A percentile compares a stretch with the other conserved stretches of the same genome.
Conservation (phyloP, 2,329 filamentous ascomycete genomes). For the Leptodontidium sp. region DNA sequence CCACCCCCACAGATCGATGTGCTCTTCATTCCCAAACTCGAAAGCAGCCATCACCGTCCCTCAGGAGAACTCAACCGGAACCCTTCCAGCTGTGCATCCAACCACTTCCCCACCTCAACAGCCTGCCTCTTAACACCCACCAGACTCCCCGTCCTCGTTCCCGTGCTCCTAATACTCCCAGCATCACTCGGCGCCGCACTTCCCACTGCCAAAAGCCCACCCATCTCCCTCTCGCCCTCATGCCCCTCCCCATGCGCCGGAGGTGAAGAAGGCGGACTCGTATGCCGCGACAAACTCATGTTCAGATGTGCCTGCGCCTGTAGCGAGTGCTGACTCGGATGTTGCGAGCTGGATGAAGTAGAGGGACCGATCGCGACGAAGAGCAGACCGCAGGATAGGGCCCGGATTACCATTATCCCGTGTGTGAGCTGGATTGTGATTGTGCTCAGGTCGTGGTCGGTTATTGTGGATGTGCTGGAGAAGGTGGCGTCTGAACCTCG, state of each 20-base stretch:
- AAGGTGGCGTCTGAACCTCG: constrained; percentile 27
- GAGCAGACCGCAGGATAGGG: constrained; percentile 65
- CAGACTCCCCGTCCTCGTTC: constrained; percentile 54
- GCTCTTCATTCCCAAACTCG: neutral
- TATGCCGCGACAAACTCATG: constrained; percentile 23
- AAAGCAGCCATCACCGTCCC: constrained; percentile 31
- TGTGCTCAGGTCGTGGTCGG: constrained; percentile 36
- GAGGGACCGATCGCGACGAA: constrained; percentile 67
- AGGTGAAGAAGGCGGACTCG: constrained; percentile 38
- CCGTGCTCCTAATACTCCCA: constrained; percentile 46
- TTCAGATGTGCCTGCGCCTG: constrained; percentile 21
- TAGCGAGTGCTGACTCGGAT: constrained; percentile 19
- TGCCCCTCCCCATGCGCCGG: constrained; percentile 23
- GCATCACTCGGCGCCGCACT: constrained; percentile 46
- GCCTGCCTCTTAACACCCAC: constrained; percentile 63
- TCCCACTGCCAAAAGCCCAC: constrained; percentile 25
- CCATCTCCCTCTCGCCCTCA: constrained; percentile 17
- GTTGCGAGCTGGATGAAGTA: constrained; percentile 8
- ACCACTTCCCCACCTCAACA: constrained; percentile 65
- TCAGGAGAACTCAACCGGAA: constrained; percentile 42
- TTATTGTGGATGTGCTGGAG: constrained; percentile 24
- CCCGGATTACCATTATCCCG: constrained; percentile 64
- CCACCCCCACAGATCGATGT: neutral
- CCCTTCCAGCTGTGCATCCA: constrained; percentile 65
- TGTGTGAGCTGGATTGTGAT: constrained; percentile 60